Conservation (phyloP, 2,329 filamentous ascomycete species). For the Passalora sequoiae region DNA sequence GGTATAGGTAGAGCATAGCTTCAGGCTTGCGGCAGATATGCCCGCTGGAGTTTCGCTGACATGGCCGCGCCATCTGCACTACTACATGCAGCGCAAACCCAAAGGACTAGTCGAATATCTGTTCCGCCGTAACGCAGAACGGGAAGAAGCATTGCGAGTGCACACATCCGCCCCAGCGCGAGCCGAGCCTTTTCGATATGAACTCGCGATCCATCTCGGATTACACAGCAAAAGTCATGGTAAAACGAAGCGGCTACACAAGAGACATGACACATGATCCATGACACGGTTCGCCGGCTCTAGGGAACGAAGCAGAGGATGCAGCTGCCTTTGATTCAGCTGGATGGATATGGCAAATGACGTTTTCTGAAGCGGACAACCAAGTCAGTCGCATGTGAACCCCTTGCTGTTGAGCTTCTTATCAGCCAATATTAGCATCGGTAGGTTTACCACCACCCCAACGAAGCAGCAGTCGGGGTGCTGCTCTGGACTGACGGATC, state of each 20-base stretch:
- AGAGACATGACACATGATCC: conserved; percentile 13
- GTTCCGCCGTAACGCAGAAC: no score
- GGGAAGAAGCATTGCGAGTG: conserved; percentile 18
- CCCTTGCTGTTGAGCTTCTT: background rate
- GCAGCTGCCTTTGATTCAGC: conserved; percentile 1
- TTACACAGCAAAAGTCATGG: no score
- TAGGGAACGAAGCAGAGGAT: conserved; percentile 1
- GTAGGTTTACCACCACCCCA: background rate
- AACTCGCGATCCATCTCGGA: no score
- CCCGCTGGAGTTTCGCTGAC: conserved; percentile 17
- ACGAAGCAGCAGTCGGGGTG: background rate
- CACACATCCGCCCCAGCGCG: conserved; percentile 10
- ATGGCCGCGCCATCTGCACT: conserved; percentile 16
- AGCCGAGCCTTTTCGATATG: conserved; percentile 15
- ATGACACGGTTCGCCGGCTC: conserved; percentile 7
- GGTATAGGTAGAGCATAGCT: conserved; percentile 18
- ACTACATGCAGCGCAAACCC: conserved; percentile 15
- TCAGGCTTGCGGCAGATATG: conserved; percentile 18
- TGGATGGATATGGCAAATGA: conserved; percentile 5
- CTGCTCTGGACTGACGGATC: background rate
- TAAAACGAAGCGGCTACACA: no score
- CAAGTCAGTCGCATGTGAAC: background rate
- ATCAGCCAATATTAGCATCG: background rate
- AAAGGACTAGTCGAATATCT: conserved; percentile 9
- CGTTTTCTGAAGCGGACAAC: conserved; percentile 4